phyloP scores from a whole-genome alignment of 1,284 basidiomycete genomes.

The Exsudoporus floridanus region DNA sequence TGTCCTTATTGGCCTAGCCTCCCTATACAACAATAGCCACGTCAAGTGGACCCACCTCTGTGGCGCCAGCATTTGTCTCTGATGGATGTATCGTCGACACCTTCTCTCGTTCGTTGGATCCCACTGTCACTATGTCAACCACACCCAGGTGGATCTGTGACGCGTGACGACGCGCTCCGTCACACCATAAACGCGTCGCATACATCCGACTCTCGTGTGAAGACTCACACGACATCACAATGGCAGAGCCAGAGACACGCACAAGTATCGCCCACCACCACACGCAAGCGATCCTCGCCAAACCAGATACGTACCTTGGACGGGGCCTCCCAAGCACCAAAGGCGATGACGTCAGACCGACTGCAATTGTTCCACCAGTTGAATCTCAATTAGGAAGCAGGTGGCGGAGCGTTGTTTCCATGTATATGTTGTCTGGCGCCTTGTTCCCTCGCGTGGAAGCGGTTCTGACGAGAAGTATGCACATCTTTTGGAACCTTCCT shows the following conservation, averaged over 20 bases:
- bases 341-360: conserved; percentile 42
- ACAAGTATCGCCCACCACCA: conserved; percentile 30
- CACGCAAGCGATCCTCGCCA: conserved; percentile 39
- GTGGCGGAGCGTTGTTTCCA: conserved; percentile 41
- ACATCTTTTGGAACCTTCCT: conserved; percentile 51
- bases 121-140: not conserved
- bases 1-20: too few species aligned
- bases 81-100: not conserved
- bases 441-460: conserved; percentile 37
- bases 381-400: conserved; percentile 46
- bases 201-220: not conserved
- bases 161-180: conserved; percentile 23
- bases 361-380: conserved; percentile 29
- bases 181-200: conserved; percentile 20
- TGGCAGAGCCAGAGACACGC: conserved; percentile 31
- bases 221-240: conserved; percentile 11
- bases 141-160: conserved; percentile 9
- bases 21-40: not conserved
- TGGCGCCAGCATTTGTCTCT: too few species aligned
- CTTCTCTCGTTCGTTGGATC: not conserved
- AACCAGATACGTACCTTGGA: conserved; percentile 38
- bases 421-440: conserved; percentile 1
- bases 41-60: too few species aligned
- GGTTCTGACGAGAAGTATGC: too few species aligned
- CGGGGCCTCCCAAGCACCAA: conserved; percentile 32